These are phyloP conservation scores for Candida cerambycidarum DNA, from an alignment of 805 yeast genomes.

Conservation along the genomic window DNA sequence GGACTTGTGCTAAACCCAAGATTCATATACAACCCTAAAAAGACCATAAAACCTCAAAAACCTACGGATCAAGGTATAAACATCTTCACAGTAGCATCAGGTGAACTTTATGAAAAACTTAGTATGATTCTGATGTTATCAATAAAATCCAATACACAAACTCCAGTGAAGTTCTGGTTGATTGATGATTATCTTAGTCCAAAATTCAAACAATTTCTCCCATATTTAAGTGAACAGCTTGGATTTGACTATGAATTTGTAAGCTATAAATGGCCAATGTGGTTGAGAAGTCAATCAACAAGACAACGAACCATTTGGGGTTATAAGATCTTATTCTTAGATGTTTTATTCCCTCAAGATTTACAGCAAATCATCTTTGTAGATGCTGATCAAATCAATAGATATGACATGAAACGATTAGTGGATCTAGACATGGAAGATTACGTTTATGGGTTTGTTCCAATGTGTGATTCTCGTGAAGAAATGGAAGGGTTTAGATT, in stretches of 20 bases:
- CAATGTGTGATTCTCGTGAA: constrained; percentile 77
- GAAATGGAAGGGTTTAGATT: constrained; percentile 86
- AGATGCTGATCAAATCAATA: constrained; percentile 80
- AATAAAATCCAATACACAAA: constrained; percentile 64
- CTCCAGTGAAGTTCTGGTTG: constrained; percentile 77
- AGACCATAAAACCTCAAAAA: background rate
- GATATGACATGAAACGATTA: constrained; percentile 71
- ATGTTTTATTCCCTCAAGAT: constrained; percentile 79
- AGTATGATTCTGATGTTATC: constrained; percentile 78
- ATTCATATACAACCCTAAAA: constrained; percentile 28
- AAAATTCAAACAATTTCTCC: constrained; percentile 59
- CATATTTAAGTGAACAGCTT: constrained; percentile 53
- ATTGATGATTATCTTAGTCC: constrained; percentile 80
- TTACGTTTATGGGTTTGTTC: constrained; percentile 83
- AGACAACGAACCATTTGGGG: constrained; percentile 85
- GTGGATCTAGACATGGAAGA: constrained; percentile 69
- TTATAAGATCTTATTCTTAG: constrained; percentile 81
- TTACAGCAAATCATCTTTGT: constrained; percentile 78
- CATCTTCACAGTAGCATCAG: constrained; percentile 81
- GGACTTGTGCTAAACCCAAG: constrained; percentile 50
- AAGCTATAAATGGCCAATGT: constrained; percentile 90
- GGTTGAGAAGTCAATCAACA: constrained; percentile 80
- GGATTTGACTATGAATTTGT: constrained; percentile 73
- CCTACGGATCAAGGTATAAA: constrained; percentile 58
- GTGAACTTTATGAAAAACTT: constrained; percentile 74